phyloP scores from a whole-genome alignment of 441 rosid species.

The Capsella rubella region DNA sequence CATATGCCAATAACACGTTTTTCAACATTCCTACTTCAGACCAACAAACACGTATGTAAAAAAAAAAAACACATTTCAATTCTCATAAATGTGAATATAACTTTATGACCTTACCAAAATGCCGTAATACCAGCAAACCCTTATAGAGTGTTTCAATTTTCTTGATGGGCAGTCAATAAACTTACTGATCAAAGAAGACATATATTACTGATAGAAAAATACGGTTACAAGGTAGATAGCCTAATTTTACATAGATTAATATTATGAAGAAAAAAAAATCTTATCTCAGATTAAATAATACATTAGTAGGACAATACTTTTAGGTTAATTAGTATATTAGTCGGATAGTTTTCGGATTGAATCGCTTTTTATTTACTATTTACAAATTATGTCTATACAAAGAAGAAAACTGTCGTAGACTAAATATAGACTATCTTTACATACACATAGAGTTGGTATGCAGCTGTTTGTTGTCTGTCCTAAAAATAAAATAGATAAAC shows the following conservation, averaged over 20 bases:
- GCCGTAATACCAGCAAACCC: conserved; percentile 3
- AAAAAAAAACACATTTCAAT: neutral
- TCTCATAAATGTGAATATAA: conserved; percentile 22
- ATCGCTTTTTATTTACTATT: too few species aligned
- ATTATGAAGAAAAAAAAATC: too few species aligned
- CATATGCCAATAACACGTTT: conserved; percentile 13
- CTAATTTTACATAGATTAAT: neutral
- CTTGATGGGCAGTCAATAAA: neutral
- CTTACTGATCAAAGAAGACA: neutral
- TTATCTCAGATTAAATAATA: too few species aligned
- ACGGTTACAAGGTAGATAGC: neutral
- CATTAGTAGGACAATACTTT: too few species aligned
- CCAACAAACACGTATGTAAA: conserved; percentile 16
- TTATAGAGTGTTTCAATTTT: neutral
- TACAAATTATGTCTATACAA: too few species aligned
- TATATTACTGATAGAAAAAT: neutral
- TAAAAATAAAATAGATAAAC: too few species aligned
- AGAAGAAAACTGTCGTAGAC: too few species aligned
- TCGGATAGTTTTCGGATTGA: too few species aligned
- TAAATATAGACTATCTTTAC: too few species aligned
- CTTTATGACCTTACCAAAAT: conserved; percentile 15
- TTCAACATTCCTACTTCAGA: conserved; percentile 28
- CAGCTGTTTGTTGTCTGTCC: too few species aligned
- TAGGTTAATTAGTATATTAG: too few species aligned
- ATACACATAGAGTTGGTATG: too few species aligned